Conservation (phyloP, 2,329 filamentous ascomycete genomes). For the Pseudocercospora crystallina region DNA sequence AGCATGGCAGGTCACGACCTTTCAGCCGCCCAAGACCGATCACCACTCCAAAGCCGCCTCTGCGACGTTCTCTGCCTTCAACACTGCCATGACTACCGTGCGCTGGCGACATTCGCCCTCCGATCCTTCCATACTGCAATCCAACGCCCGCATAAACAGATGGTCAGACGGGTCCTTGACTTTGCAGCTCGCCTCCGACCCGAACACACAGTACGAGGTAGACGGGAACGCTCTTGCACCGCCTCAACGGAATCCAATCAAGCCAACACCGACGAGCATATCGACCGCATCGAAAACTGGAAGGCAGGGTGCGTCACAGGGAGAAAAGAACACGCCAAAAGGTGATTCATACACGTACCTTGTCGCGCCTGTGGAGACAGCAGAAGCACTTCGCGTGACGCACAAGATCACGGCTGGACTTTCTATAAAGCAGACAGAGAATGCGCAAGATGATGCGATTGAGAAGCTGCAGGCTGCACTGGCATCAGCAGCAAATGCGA, state of each 20-base stretch:
- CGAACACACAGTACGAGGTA: slow-evolving; percentile 70
- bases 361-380: slow-evolving; percentile 67
- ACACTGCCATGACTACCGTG: slow-evolving; percentile 65
- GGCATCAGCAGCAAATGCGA: slow-evolving; percentile 61
- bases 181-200: slow-evolving; percentile 68
- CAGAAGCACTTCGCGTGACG: slow-evolving; percentile 68
- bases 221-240: slow-evolving; percentile 69
- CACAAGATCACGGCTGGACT: slow-evolving; percentile 75
- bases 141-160: slow-evolving; percentile 71
- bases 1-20: slow-evolving; percentile 65
- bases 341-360: slow-evolving; percentile 76
- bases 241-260: slow-evolving; percentile 49
- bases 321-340: slow-evolving; percentile 62
- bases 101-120: slow-evolving; percentile 68
- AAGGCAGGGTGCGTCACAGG: slow-evolving; percentile 23
- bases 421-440: slow-evolving; percentile 65
- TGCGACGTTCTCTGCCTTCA: slow-evolving; percentile 58
- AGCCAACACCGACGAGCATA: slow-evolving; percentile 49
- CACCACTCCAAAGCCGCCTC: slow-evolving; percentile 52
- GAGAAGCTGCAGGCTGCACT: slow-evolving; percentile 67
- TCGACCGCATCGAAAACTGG: slow-evolving; percentile 33
- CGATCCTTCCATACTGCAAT: slow-evolving; percentile 66
- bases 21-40: slow-evolving; percentile 62
- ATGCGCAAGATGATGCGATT: slow-evolving; percentile 69
- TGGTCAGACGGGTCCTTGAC: slow-evolving; percentile 81